Percentiles rank a stretch among this genome's conserved stretches.
Evolutionary conservation across 1,284 basidiomycete genomes (phyloP).

Genomic region (Cystobasidium pallidum): DNA sequence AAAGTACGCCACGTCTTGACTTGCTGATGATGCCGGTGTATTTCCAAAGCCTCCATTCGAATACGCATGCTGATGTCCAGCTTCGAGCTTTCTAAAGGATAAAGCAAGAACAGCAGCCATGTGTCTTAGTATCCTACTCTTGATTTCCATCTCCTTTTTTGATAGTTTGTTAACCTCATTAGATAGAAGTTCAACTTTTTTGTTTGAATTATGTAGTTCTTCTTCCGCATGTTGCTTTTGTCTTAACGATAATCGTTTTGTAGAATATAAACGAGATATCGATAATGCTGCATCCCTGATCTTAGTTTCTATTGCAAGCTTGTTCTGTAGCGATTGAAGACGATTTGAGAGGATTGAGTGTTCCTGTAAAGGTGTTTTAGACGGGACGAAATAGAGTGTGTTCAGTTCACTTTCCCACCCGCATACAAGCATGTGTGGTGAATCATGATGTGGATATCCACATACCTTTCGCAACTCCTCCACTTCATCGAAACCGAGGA

Average conservation of each 20-base stretch:
- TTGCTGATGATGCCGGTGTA: neutral
- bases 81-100: slow-evolving; percentile 32
- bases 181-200: slow-evolving; percentile 18
- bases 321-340: slow-evolving; percentile 25
- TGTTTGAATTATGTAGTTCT: slow-evolving; percentile 20
- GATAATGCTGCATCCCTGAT: slow-evolving; percentile 42
- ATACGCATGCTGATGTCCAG: neutral
- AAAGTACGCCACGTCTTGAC: neutral
- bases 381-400: too few relatives aligned
- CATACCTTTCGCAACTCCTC: slow-evolving; percentile 41
- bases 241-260: slow-evolving; percentile 32
- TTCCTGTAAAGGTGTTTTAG: slow-evolving; percentile 11
- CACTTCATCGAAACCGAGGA: slow-evolving; percentile 41
- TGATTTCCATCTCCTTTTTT: slow-evolving; percentile 22
- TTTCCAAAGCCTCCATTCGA: neutral
- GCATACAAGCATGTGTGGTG: too few relatives aligned
- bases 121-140: slow-evolving; percentile 30
- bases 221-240: slow-evolving; percentile 30
- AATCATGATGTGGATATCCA: too few relatives aligned
- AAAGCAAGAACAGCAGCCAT: slow-evolving; percentile 43
- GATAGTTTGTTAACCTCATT: slow-evolving; percentile 32
- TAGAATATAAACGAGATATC: slow-evolving; percentile 30
- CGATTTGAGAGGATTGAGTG: slow-evolving; percentile 36
- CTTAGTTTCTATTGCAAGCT: slow-evolving; percentile 37
- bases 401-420: too few relatives aligned